Conservation (phyloP, 78 protist genomes). For the Acrasis kona region DNA sequence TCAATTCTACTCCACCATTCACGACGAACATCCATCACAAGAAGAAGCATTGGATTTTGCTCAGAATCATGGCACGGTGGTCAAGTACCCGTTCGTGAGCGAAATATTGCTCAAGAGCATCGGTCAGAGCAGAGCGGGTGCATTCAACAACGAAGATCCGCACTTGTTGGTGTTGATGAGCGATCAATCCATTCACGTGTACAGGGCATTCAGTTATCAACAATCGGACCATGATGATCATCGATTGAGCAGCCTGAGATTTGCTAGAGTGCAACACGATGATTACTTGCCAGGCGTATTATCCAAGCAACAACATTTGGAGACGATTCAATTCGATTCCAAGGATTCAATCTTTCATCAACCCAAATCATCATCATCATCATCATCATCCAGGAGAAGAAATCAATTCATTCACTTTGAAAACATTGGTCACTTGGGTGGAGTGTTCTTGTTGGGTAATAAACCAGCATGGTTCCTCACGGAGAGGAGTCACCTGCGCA, state of each 20-base stretch:
- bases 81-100: not conserved
- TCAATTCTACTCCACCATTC: not conserved
- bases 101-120: not conserved
- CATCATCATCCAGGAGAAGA: too few relatives aligned
- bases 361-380: too few relatives aligned
- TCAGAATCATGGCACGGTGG: not conserved
- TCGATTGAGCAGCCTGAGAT: not conserved
- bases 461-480: not conserved
- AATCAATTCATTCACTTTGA: not conserved
- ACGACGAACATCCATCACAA: not conserved
- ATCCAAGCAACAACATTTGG: not conserved
- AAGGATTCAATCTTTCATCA: not conserved
- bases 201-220: not conserved
- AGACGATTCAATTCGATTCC: not conserved
- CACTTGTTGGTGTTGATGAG: too few relatives aligned
- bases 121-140: too few relatives aligned
- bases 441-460: not conserved
- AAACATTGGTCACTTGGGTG: not conserved
- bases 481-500: not conserved
- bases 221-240: too few relatives aligned
- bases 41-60: not conserved
- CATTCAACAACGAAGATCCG: too few relatives aligned
- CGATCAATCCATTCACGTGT: not conserved
- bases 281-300: too few relatives aligned
- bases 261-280: not conserved